Conservation (phyloP, 345 rosid genomes). For the Salix brachista region DNA sequence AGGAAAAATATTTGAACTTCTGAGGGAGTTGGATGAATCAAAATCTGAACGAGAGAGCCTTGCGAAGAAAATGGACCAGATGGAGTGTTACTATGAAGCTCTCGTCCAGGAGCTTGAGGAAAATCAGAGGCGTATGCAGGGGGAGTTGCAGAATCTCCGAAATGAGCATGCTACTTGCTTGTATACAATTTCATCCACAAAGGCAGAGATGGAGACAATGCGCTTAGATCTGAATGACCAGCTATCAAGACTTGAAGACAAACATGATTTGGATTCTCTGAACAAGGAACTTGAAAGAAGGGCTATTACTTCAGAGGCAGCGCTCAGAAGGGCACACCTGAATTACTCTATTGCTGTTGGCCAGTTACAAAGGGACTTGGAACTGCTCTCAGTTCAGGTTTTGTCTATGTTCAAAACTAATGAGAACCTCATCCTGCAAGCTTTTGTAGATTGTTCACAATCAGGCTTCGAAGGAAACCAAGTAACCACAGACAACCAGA, state of each 20-base stretch:
- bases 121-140: conserved; percentile 86
- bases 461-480: conserved; percentile 30
- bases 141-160: conserved; percentile 85
- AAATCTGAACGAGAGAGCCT: conserved; percentile 82
- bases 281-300: conserved; percentile 80
- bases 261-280: conserved; percentile 49
- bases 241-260: conserved; percentile 63
- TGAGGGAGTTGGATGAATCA: conserved; percentile 81
- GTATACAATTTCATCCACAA: conserved; percentile 61
- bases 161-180: conserved; percentile 79
- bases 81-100: conserved; percentile 97
- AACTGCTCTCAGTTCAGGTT: conserved; percentile 85
- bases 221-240: conserved; percentile 59
- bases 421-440: conserved; percentile 85
- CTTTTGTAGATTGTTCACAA: conserved; percentile 58
- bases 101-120: conserved; percentile 97
- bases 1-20: conserved; percentile 73
- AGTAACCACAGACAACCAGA: conserved; percentile 31
- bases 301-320: conserved; percentile 72
- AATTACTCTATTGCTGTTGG: conserved; percentile 91
- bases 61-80: conserved; percentile 90
- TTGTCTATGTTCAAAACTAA: conserved; percentile 84
- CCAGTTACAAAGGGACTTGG: conserved; percentile 95
- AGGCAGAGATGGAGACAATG: conserved; percentile 80
- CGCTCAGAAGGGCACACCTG: conserved; percentile 91